phyloP scores from a whole-genome alignment of 2,329 filamentous ascomycete species.

The Alternaria gansuensis region DNA sequence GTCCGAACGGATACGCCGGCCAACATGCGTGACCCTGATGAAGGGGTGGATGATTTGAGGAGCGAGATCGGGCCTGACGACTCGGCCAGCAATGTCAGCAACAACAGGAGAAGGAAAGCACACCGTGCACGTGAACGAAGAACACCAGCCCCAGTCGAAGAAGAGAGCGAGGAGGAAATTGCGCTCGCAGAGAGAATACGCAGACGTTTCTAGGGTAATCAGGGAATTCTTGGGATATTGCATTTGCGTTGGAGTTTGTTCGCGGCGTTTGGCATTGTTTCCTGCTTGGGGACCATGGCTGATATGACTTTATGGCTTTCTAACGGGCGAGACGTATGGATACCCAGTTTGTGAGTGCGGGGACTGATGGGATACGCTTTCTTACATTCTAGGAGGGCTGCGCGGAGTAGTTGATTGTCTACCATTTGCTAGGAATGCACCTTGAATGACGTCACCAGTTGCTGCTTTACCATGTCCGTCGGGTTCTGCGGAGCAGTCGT shows the following conservation, averaged over 20 bases:
- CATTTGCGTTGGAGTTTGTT: constrained; percentile 20
- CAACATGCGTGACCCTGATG: constrained; percentile 45
- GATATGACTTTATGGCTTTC: constrained; percentile 30
- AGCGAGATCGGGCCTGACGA: constrained; percentile 76
- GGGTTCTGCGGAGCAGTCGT: neutral
- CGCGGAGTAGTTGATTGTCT: constrained; percentile 10
- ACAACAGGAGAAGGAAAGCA: constrained; percentile 71
- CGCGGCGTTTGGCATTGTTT: constrained; percentile 14
- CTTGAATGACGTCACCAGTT: constrained; percentile 13
- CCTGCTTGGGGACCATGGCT: constrained; percentile 13
- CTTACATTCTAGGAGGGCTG: constrained; percentile 12
- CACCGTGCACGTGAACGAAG: constrained; percentile 74
- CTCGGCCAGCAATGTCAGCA: constrained; percentile 81
- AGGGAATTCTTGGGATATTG: constrained; percentile 9
- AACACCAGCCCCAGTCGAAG: constrained; percentile 75
- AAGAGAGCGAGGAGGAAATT: constrained; percentile 54
- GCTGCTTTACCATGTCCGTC: neutral
- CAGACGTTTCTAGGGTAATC: constrained; percentile 32
- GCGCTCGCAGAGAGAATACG: constrained; percentile 42
- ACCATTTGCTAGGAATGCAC: constrained; percentile 11
- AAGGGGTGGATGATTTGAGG: constrained; percentile 53
- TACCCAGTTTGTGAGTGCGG: constrained; percentile 33
- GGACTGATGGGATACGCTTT: constrained; percentile 7
- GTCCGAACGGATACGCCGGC: constrained; percentile 61
- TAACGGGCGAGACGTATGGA: constrained; percentile 39